Evolutionary conservation across 352 stramenopile genomes (phyloP), one percentile per base, ranked within the genome.

Genomic region (Discostella stelligera): DNA sequence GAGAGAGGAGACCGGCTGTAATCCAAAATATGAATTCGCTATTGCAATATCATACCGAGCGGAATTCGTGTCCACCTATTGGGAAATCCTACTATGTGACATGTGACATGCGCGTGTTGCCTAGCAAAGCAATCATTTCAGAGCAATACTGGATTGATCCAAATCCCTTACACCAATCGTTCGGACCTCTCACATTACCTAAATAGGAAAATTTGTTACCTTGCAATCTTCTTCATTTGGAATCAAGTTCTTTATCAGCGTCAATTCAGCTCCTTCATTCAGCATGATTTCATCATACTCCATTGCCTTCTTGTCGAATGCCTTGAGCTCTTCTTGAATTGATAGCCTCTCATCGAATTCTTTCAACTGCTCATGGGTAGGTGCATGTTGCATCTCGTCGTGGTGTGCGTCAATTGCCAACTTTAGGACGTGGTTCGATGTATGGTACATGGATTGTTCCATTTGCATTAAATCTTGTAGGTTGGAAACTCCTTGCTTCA

Each of bases 381-480:
- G 10, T 11, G 16, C 46, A n/a, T 49, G 48, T 48, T 74, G 46
- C 66, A 61, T 60, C 20, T 66, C 30, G 49, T 73, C 14, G 50
- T 32, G 56, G n/a, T 73, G 66, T n/a, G 66, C 66, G 16, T 74
- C 56, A 9, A 74, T 18, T n/a, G 50, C 66, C 21, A 74, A 37
- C 37, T 67, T 59, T 13, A 74, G 39, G 59, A 59, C 66, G 46
- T 74, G 41, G 39, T 74, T 74, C 30, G 66, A 74, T 46, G 69
- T 66, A 53, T 77, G 69, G 27, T 77, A 71, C 60, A 77, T 77
- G 3, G 69, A 70, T 48, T 77, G 69, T 32, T 77, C 69, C 13
- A 70, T 62, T 52, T 70, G 59, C 23, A 77, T 41, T 1, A 77
- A 30, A 37, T 50, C 39, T 53, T 71, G 25, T n/a, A 77, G 20